These are phyloP conservation scores for Moniliophthora roreri DNA, from an alignment of 1,284 basidiomycete genomes.

Conservation along the genomic window DNA sequence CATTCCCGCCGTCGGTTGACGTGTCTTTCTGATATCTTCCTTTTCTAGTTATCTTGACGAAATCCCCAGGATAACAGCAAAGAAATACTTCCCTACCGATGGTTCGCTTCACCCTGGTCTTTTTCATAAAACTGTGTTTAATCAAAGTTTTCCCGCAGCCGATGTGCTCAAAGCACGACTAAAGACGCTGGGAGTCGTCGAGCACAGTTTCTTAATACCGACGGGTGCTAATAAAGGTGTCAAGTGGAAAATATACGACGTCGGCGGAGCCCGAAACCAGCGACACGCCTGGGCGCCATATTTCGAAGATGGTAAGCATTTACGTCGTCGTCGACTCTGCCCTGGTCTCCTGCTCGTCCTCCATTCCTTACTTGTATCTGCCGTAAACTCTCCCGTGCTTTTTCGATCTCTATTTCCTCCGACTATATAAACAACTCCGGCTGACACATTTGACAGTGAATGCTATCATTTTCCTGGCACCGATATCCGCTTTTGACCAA, in stretches of 20 bases:
- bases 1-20: conserved; percentile 10
- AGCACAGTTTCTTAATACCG: conserved; percentile 70
- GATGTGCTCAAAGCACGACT: conserved; percentile 71
- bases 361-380: conserved; percentile 6
- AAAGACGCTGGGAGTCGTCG: conserved; percentile 76
- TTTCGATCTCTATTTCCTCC: background rate
- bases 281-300: conserved; percentile 82
- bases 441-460: conserved; percentile 48
- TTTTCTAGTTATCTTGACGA: conserved; percentile 70
- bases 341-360: conserved; percentile 2
- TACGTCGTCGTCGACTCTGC: conserved; percentile 10
- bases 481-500: conserved; percentile 83
- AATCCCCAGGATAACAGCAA: conserved; percentile 73
- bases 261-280: conserved; percentile 75
- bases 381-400: conserved; percentile 12
- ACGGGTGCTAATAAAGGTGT: conserved; percentile 55
- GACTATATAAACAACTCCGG: background rate
- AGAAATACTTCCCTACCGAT: conserved; percentile 78
- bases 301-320: conserved; percentile 68
- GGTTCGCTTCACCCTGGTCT: conserved; percentile 42
- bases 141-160: conserved; percentile 36
- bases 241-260: conserved; percentile 80
- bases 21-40: conserved; percentile 16
- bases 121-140: background rate
- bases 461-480: conserved; percentile 81